Evolutionary conservation across 805 yeast genomes (phyloP), one percentile per base, ranked within the genome.

Genomic region (Starmerella stellata): DNA sequence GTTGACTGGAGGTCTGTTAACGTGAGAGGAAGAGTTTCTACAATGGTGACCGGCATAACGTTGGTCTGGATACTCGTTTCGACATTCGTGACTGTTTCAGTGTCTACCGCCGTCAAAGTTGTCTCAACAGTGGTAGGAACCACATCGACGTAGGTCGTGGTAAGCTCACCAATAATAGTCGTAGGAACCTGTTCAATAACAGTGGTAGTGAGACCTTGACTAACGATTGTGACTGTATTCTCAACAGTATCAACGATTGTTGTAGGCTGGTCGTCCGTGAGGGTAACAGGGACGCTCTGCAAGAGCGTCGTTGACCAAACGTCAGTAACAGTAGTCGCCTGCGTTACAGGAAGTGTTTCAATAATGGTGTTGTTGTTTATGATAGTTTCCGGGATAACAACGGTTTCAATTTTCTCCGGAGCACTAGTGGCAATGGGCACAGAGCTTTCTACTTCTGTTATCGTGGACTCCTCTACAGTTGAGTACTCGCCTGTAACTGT

Each of bases 71-170:
- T 39, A 20, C 28, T 34, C 20, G 17, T 16, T 5, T 25, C 23
- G 4, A 21, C 13, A 21, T 21, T 30, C 5, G 34, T 35, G 29
- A 39, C 20, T 15, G 39, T 37, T 17, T 36, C 23, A 4, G 36
- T 30, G 16, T 25, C 15, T 5, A 16, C 15, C 7, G 18, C 17
- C 5, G 39, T 23, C 4, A 30, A 20, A 5, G 36, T 32, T 11
- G 35, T 30, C 24, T 19, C 24, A 18, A n/a, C 5, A 11, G 35
- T 32, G 5, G 25, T 32, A 15, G 34, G 23, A n/a, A 7, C 25
- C 25, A 23, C 25, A 11, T 23, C 25, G 9, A 11, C 11, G 25
- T 7, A 23, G 11, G 25, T 23, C 9, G 11, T 11, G 11, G 11
- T 23, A 23, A 11, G 7, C 25, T 23, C 25, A 7, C 7, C 7